phyloP scores from a whole-genome alignment of 257 asterid species.

The Ilex asprella region DNA sequence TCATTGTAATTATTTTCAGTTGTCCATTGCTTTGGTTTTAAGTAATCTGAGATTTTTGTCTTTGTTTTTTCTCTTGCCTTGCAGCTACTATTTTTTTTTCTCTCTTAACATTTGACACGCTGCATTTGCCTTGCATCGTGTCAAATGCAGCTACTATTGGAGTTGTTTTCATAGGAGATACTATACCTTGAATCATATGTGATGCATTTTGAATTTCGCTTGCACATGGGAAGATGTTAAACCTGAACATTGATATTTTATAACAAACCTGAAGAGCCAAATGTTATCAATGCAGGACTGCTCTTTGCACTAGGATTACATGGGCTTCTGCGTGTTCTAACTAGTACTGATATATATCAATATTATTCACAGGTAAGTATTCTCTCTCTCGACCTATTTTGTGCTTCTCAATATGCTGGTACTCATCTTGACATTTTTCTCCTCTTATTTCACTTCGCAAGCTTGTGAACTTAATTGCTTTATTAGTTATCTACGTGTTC shows the following conservation, averaged over 20 bases:
- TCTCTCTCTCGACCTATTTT: not conserved
- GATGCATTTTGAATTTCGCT: not conserved
- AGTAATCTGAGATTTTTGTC: too few species aligned
- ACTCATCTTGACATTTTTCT: conserved; percentile 2
- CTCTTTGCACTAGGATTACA: conserved; percentile 96
- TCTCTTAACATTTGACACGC: too few species aligned
- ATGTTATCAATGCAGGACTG: conserved; percentile 90
- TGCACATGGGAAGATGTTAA: conserved; percentile 83
- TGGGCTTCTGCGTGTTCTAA: conserved; percentile 81
- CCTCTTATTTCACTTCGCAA: not conserved
- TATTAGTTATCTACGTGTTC: too few species aligned
- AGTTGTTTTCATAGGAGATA: too few species aligned
- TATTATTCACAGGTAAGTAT: conserved; percentile 68
- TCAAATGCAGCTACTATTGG: too few species aligned
- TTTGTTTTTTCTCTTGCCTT: too few species aligned
- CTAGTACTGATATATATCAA: conserved; percentile 75
- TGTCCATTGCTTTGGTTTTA: too few species aligned
- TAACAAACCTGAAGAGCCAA: conserved; percentile 95
- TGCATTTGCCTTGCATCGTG: too few species aligned
- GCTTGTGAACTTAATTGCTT: not conserved
- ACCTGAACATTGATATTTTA: conserved; percentile 78
- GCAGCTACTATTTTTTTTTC: too few species aligned
- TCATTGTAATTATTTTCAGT: too few species aligned
- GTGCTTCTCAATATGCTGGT: conserved; percentile 6
- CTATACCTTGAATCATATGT: not conserved